These are phyloP conservation scores for Crucihimalaya himalaica DNA, from an alignment of 345 rosid species.

Conservation along the genomic window DNA sequence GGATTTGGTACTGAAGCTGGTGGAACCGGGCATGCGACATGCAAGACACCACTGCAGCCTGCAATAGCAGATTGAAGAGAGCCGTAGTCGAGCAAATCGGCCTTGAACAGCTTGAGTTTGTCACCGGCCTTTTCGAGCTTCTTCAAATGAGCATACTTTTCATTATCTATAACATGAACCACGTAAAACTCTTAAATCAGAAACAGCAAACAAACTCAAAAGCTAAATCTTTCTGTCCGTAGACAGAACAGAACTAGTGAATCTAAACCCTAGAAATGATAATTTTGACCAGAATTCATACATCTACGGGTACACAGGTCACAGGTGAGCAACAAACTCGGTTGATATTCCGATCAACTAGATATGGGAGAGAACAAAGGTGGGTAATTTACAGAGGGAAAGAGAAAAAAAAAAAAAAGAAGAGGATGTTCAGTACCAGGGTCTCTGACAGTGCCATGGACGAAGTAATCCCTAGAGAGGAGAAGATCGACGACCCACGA, in stretches of 20 bases:
- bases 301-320: neutral
- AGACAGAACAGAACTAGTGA: neutral
- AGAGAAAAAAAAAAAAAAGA: neutral
- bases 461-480: conserved; percentile 53
- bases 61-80: conserved; percentile 49
- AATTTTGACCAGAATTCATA: neutral
- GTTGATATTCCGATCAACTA: neutral
- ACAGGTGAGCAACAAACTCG: neutral
- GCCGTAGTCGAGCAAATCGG: conserved; percentile 56
- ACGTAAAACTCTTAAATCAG: conserved; percentile 1
- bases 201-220: neutral
- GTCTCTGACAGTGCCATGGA: conserved; percentile 67
- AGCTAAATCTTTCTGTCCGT: neutral
- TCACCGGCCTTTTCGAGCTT: conserved; percentile 55
- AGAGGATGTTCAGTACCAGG: conserved; percentile 39
- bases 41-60: conserved; percentile 71
- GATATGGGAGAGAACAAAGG: neutral
- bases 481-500: conserved; percentile 70
- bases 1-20: conserved; percentile 47
- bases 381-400: neutral
- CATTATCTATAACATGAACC: conserved; percentile 41
- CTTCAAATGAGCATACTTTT: conserved; percentile 57
- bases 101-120: conserved; percentile 66
- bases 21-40: conserved; percentile 72
- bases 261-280: neutral